Percentiles rank a stretch among this genome's conserved stretches.
These are phyloP conservation scores for Pseudogymnoascus sp. DNA, from an alignment of 2,329 filamentous ascomycete genomes.

Conservation along the genomic window DNA sequence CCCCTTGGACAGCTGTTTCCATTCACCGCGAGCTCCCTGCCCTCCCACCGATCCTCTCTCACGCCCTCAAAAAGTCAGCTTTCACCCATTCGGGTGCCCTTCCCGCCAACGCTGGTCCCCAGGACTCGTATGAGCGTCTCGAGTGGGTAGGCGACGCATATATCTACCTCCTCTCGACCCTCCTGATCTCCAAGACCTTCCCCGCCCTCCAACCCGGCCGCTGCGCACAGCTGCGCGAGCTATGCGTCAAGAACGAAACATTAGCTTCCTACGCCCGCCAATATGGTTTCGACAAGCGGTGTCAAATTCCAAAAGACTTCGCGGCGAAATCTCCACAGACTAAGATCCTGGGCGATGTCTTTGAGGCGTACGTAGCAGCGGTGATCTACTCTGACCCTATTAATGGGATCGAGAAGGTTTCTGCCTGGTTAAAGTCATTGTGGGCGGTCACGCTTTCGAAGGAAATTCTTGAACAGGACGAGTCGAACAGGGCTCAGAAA, in stretches of 20 bases:
- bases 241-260: slow-evolving; percentile 72
- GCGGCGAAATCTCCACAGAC: slow-evolving; percentile 32
- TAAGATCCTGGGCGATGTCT: slow-evolving; percentile 79
- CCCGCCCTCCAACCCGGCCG: slow-evolving; percentile 56
- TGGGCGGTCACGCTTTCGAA: slow-evolving; percentile 61
- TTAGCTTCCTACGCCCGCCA: slow-evolving; percentile 59
- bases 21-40: slow-evolving; percentile 45
- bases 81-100: slow-evolving; percentile 52
- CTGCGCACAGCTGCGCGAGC: slow-evolving; percentile 68
- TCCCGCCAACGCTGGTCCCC: slow-evolving; percentile 22
- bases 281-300: slow-evolving; percentile 63
- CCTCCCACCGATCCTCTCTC: slow-evolving; percentile 54
- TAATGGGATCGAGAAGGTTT: slow-evolving; percentile 52
- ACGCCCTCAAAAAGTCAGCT: slow-evolving; percentile 51
- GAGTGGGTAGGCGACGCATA: slow-evolving; percentile 89
- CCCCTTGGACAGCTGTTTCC: slow-evolving; percentile 44
- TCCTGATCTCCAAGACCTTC: slow-evolving; percentile 69
- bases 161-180: slow-evolving; percentile 67
- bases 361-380: slow-evolving; percentile 84
- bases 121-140: slow-evolving; percentile 64
- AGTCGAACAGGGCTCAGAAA: background rate
- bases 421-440: slow-evolving; percentile 65
- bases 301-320: slow-evolving; percentile 47
- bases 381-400: slow-evolving; percentile 60
- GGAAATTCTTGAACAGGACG: slow-evolving; percentile 40